Percentiles rank a stretch among this genome's conserved stretches.
Evolutionary conservation across 768 basidiomycete species (phyloP).

Genomic region (Artomyces pyxidatus): DNA sequence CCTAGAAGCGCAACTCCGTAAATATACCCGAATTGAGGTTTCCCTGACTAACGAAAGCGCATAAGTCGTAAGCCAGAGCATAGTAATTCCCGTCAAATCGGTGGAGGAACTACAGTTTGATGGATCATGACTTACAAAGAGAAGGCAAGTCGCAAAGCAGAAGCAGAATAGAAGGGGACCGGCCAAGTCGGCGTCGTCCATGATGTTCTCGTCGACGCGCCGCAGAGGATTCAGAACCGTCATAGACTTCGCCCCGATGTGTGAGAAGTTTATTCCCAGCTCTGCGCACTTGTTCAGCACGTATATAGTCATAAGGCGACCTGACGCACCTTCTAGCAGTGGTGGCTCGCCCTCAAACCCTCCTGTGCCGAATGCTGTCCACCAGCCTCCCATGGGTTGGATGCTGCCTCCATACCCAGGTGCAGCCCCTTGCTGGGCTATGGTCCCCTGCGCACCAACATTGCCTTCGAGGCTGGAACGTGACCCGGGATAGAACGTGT

Average conservation of each 20-base stretch:
- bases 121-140: conserved; percentile 59
- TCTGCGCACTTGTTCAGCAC: conserved; percentile 39
- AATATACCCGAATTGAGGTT: conserved; percentile 97
- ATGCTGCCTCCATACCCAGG: conserved; percentile 65
- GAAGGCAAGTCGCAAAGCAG: conserved; percentile 86
- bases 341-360: conserved; percentile 96
- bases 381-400: conserved; percentile 72
- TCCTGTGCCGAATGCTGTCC: conserved; percentile 93
- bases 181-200: conserved; percentile 98
- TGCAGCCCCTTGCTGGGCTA: conserved; percentile 35
- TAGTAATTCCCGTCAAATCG: conserved; percentile 3
- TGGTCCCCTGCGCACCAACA: conserved; percentile 45
- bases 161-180: conserved; percentile 94
- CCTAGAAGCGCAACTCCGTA: conserved; percentile 98
- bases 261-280: conserved; percentile 94
- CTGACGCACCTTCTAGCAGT: conserved; percentile 74
- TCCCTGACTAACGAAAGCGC: conserved; percentile 66
- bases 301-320: conserved; percentile 2
- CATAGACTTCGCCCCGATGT: conserved; percentile 89
- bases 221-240: conserved; percentile 92
- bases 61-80: neutral
- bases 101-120: neutral
- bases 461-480: conserved; percentile 75
- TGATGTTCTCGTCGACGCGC: conserved; percentile 80
- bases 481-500: conserved; percentile 58